Evolutionary conservation across 768 basidiomycete genomes (phyloP), one percentile per base, ranked within the genome.

Genomic region (Hygrophoropsis aurantiaca): DNA sequence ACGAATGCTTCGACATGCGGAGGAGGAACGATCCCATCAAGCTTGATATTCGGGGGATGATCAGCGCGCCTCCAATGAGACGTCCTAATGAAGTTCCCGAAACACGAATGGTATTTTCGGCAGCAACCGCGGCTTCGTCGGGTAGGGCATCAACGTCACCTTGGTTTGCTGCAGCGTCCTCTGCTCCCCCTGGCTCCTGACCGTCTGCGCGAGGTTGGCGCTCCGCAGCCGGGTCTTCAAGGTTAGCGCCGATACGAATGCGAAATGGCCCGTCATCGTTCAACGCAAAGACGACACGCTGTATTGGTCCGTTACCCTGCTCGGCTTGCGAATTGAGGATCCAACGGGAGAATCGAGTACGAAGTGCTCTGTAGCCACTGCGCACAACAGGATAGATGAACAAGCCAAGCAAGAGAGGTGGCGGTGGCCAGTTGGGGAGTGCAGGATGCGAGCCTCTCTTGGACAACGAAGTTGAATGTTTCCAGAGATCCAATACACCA

Each of bases 11-110:
- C 19, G 87, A 81, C 4, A 87, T 58, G 19, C 71, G 72, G 32
- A 79, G 66, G 3, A 90, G 72, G 11, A 86, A 52, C 9, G 67
- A 57, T 1, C 88, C 88, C 85, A 87, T 86, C 38, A 71, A 54
- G 39, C 69, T 80, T 18, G 88, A 77, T 53, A 90, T 79, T 7
- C 75, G 74, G 0, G 88, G 88, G 42, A 86, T 72, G 48, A 84
- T 66, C 15, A 90, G 66, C 1, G 87, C 85, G 3, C 87, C 86
- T 18, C 82, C 84, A 39, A 90, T 64, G 55, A 79, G 68, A 11
- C 86, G 78, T 1, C 87, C 87, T 3, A 88, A 58, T 0, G 84
- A 81, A 15, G 78, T 70, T 15, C 78, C 74, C 16, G 79, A 78
- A 53, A 82, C 67, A 34, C 77, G 74, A 44, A 86, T 76, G 34